Evolutionary conservation across 495 filamentous ascomycete species (phyloP).

Genomic region (Thozetella sp.): DNA sequence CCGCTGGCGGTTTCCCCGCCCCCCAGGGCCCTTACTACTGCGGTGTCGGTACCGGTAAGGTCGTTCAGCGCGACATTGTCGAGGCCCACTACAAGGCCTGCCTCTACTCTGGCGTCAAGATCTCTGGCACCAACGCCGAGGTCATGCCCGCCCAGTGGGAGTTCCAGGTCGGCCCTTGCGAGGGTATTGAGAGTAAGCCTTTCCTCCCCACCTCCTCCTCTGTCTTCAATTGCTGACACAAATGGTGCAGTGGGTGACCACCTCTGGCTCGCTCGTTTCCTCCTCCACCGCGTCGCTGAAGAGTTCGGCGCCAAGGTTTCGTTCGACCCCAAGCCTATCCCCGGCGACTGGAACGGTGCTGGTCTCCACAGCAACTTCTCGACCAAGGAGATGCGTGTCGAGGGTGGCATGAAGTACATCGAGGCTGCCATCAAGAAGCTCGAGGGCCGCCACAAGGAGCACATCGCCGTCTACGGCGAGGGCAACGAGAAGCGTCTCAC

Average conservation of each 20-base stretch:
- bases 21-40: constrained; percentile 98
- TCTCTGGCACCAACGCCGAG: constrained; percentile 99
- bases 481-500: constrained; percentile 92
- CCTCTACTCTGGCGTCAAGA: constrained; percentile 86
- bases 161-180: constrained; percentile 96
- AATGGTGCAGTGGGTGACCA: constrained; percentile 85
- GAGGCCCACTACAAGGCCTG: constrained; percentile 99
- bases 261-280: constrained; percentile 95
- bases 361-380: constrained; percentile 97
- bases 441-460: constrained; percentile 84
- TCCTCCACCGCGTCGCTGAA: constrained; percentile 94
- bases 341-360: constrained; percentile 99
- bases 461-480: constrained; percentile 97
- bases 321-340: constrained; percentile 96
- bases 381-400: constrained; percentile 79
- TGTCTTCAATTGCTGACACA: constrained; percentile 8
- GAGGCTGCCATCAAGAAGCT: constrained; percentile 70
- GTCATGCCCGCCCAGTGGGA: constrained; percentile 96
- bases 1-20: constrained; percentile 90
- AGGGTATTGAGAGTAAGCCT: constrained; percentile 67
- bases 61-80: constrained; percentile 97
- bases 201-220: neutral
- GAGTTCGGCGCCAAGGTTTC: constrained; percentile 97
- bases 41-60: constrained; percentile 95
- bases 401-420: constrained; percentile 94